phyloP scores from a whole-genome alignment of 306 rosid genomes.

The Cercis canadensis region DNA sequence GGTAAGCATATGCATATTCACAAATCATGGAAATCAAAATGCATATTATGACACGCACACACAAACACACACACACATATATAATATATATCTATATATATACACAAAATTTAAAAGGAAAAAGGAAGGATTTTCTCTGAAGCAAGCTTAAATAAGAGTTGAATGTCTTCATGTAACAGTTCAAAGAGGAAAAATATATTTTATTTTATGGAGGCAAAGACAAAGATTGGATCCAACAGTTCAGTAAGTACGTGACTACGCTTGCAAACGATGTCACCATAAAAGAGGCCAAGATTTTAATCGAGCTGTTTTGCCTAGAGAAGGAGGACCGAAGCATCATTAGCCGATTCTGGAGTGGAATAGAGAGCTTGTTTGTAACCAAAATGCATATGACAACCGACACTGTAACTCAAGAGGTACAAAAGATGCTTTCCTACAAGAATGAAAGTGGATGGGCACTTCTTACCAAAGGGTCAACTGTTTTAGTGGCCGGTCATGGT shows the following conservation, averaged over 20 bases:
- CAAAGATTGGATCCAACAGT: slow-evolving; percentile 38
- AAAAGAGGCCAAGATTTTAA: slow-evolving; percentile 32
- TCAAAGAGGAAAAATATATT: slow-evolving; percentile 28
- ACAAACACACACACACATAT: too few relatives aligned
- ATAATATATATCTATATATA: too few relatives aligned
- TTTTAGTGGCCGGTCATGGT: slow-evolving; percentile 43
- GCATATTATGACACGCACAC: too few relatives aligned
- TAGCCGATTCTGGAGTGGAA: slow-evolving; percentile 36
- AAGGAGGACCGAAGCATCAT: slow-evolving; percentile 26
- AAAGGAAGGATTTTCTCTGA: too few relatives aligned
- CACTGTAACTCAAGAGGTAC: slow-evolving; percentile 33
- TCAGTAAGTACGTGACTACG: slow-evolving; percentile 28
- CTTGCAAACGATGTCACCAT: slow-evolving; percentile 35
- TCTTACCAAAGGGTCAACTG: slow-evolving; percentile 42
- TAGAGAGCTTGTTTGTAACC: not conserved
- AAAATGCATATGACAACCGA: slow-evolving; percentile 27
- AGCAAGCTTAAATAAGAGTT: too few relatives aligned
- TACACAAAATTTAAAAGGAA: too few relatives aligned
- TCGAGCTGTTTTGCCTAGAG: slow-evolving; percentile 40
- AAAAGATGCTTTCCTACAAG: slow-evolving; percentile 47
- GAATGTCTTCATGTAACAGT: too few relatives aligned
- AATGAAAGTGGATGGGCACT: slow-evolving; percentile 54
- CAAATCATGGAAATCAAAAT: too few relatives aligned
- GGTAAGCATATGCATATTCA: too few relatives aligned
- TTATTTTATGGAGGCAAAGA: too few relatives aligned